Percentiles rank a stretch among this genome's conserved stretches.
These are phyloP conservation scores for Phytophthora melonis DNA, from an alignment of 352 stramenopile genomes.

Conservation along the genomic window DNA sequence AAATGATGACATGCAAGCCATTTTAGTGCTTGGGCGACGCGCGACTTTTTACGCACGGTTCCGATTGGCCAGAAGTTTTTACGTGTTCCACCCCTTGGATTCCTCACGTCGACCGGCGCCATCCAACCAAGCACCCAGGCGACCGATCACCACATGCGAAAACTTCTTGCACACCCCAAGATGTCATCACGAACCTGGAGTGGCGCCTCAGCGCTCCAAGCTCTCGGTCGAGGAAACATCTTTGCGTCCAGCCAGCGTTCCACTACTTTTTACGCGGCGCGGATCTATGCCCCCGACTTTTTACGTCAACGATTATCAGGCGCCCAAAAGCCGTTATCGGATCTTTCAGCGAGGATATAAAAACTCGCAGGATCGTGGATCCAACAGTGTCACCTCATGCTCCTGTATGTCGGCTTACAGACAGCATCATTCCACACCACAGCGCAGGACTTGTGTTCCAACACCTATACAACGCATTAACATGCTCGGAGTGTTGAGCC, in stretches of 20 bases:
- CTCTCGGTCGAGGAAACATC: neutral
- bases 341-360: too few species aligned
- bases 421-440: too few species aligned
- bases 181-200: too few species aligned
- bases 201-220: neutral
- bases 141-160: neutral
- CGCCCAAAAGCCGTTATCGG: too few species aligned
- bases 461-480: too few species aligned
- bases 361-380: too few species aligned
- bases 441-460: too few species aligned
- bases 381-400: too few species aligned
- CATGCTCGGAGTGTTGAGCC: too few species aligned
- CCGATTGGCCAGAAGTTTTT: neutral
- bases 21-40: neutral
- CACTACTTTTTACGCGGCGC: neutral
- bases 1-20: neutral
- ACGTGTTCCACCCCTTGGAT: neutral
- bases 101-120: too few species aligned
- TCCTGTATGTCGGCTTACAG: too few species aligned
- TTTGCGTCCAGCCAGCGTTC: too few species aligned
- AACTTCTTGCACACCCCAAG: neutral
- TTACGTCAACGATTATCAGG: neutral
- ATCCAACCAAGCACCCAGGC: neutral
- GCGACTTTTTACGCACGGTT: neutral
- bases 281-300: neutral